Evolutionary conservation across 139 green algal species (phyloP).

Genomic region (Chlorella sorokiniana): DNA sequence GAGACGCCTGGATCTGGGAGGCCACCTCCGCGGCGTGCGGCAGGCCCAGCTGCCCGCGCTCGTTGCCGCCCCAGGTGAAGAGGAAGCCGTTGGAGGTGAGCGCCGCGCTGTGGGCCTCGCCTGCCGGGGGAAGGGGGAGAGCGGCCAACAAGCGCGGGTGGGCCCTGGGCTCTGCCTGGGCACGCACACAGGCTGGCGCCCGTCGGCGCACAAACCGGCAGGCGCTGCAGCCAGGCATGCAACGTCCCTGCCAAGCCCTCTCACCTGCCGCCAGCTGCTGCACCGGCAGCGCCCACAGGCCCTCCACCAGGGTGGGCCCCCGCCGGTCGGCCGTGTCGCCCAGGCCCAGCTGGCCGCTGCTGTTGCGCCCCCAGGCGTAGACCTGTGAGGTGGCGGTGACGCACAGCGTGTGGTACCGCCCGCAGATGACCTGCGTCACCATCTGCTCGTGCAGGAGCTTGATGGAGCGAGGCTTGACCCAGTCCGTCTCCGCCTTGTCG

Average conservation of each 20-base stretch:
- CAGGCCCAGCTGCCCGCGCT: constrained; percentile 85
- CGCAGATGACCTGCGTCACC: constrained; percentile 76
- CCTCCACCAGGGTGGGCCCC: constrained; percentile 66
- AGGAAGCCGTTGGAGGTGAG: constrained; percentile 83
- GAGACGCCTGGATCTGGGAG: constrained; percentile 33
- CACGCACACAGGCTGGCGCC: too few relatives aligned
- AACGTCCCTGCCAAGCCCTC: not conserved
- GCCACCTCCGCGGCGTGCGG: constrained; percentile 62
- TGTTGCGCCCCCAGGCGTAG: constrained; percentile 82
- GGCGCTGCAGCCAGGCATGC: not conserved
- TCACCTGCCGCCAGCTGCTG: constrained; percentile 73
- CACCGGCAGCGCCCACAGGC: constrained; percentile 83
- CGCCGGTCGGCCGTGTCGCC: constrained; percentile 64
- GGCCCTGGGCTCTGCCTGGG: too few relatives aligned
- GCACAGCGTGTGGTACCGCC: constrained; percentile 76
- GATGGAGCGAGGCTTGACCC: constrained; percentile 62
- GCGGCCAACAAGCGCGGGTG: not conserved
- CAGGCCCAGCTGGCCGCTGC: constrained; percentile 78
- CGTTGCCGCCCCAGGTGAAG: constrained; percentile 89
- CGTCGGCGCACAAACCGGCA: too few relatives aligned
- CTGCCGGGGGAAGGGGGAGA: constrained; percentile 13
- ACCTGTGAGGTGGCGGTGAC: constrained; percentile 85
- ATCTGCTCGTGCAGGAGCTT: constrained; percentile 66
- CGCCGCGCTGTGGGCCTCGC: constrained; percentile 77
- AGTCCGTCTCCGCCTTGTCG: constrained; percentile 55